Conservation (phyloP, 1,139 yeast species). For the Pichia sp. region DNA sequence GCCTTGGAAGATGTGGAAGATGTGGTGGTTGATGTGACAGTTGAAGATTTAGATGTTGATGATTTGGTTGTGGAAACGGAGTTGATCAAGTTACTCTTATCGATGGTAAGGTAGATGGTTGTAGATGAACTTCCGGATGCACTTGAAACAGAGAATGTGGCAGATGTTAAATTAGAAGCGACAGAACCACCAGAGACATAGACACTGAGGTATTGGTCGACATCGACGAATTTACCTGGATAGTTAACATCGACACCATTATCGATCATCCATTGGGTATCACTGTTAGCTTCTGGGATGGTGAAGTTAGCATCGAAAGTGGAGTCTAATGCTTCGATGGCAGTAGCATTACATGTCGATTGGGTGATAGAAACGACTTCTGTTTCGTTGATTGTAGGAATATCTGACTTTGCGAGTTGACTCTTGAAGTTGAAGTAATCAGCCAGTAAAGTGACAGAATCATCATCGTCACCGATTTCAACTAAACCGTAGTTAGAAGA, state of each 20-base stretch:
- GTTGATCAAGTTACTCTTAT: conserved; percentile 39
- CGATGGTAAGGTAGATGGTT: conserved; percentile 18
- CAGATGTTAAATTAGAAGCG: conserved; percentile 13
- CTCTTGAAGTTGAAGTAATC: conserved; percentile 59
- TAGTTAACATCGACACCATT: conserved; percentile 53
- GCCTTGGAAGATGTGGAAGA: background rate
- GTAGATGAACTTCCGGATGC: conserved; percentile 21
- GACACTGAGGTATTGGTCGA: conserved; percentile 25
- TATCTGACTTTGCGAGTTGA: conserved; percentile 40
- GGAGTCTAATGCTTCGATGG: conserved; percentile 38
- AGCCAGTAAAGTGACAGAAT: conserved; percentile 34
- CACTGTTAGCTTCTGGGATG: conserved; percentile 45
- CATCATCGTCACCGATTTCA: conserved; percentile 36
- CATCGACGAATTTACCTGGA: conserved; percentile 45
- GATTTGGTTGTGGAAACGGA: conserved; percentile 1
- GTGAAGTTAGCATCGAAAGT: conserved; percentile 43
- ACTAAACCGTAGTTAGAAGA: conserved; percentile 66
- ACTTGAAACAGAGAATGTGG: conserved; percentile 57
- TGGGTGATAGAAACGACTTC: conserved; percentile 40
- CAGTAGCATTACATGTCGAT: conserved; percentile 54
- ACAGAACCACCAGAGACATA: conserved; percentile 18
- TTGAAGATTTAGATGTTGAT: conserved; percentile 4
- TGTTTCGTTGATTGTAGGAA: conserved; percentile 38
- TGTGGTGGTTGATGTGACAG: background rate
- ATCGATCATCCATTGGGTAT: conserved; percentile 40